Percentiles rank a stretch among this genome's conserved stretches.
Conservation (phyloP, 768 basidiomycete species). For the Stropharia rugosoannulata region DNA sequence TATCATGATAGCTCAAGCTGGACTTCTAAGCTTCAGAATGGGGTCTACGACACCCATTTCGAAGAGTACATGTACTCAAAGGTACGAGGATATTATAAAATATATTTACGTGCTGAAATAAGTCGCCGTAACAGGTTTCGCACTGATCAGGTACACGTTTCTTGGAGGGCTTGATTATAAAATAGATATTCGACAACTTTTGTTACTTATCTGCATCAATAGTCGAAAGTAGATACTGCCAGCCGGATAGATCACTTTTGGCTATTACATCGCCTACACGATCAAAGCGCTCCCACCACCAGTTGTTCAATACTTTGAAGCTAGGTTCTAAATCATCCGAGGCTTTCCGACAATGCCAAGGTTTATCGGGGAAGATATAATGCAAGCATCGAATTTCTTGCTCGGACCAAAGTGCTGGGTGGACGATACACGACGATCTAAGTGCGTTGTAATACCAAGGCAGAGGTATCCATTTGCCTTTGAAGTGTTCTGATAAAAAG, state of each 20-base stretch:
- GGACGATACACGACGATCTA: slow-evolving; percentile 77
- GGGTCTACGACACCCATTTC: slow-evolving; percentile 74
- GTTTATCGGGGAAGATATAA: slow-evolving; percentile 85
- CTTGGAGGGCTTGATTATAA: slow-evolving; percentile 60
- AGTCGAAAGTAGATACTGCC: slow-evolving; percentile 49
- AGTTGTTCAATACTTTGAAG: slow-evolving; percentile 56
- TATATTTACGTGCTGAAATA: neutral
- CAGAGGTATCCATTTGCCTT: slow-evolving; percentile 74
- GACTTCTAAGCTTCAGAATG: slow-evolving; percentile 89
- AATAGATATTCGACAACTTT: slow-evolving; percentile 5
- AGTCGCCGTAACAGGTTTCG: slow-evolving; percentile 67
- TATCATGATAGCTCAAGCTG: slow-evolving; percentile 99
- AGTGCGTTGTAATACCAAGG: slow-evolving; percentile 92
- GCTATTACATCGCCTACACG: slow-evolving; percentile 42
- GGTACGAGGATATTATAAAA: slow-evolving; percentile 43
- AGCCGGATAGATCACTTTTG: slow-evolving; percentile 41
- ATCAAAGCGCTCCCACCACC: slow-evolving; percentile 83
- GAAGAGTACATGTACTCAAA: slow-evolving; percentile 89
- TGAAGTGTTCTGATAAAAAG: slow-evolving; percentile 77
- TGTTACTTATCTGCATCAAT: slow-evolving; percentile 31
- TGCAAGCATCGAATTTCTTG: slow-evolving; percentile 85
- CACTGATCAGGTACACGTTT: slow-evolving; percentile 90
- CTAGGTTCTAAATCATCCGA: slow-evolving; percentile 31
- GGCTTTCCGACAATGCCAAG: slow-evolving; percentile 65
- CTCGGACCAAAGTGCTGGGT: slow-evolving; percentile 80